Evolutionary conservation across 768 basidiomycete genomes (phyloP).

Genomic region (Boletus rubroflammeus): DNA sequence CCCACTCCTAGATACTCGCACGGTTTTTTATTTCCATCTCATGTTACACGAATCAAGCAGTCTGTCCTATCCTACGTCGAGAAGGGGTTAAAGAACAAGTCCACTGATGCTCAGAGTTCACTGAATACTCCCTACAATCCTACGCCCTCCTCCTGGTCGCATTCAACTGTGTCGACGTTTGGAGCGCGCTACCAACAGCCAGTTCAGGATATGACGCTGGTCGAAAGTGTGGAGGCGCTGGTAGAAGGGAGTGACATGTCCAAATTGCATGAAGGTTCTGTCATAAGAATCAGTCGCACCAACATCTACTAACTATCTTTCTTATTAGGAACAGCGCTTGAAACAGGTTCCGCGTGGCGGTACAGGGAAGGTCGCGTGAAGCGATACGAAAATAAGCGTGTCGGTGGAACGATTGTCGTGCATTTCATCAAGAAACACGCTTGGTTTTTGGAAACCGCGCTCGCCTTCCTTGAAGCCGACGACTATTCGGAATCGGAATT

Average conservation of each 20-base stretch:
- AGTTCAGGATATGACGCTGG: conserved; percentile 55
- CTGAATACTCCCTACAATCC: conserved; percentile 27
- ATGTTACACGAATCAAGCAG: conserved; percentile 65
- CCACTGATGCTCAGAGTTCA: conserved; percentile 26
- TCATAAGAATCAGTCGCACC: neutral
- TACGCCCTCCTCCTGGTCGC: conserved; percentile 62
- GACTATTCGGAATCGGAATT: conserved; percentile 53
- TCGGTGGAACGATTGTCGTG: conserved; percentile 92
- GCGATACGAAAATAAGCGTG: conserved; percentile 62
- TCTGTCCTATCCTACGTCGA: conserved; percentile 53
- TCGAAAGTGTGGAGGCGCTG: conserved; percentile 83
- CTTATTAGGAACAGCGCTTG: conserved; percentile 51
- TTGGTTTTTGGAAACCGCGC: conserved; percentile 93
- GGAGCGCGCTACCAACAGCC: conserved; percentile 73
- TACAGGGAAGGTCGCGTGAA: conserved; percentile 66
- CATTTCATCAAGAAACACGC: conserved; percentile 97
- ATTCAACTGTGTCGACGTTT: conserved; percentile 86
- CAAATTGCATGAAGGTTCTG: conserved; percentile 56
- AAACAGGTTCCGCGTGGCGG: conserved; percentile 64
- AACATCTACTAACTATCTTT: neutral
- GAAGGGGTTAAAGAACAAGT: conserved; percentile 36
- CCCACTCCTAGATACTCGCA: conserved; percentile 74
- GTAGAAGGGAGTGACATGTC: conserved; percentile 92
- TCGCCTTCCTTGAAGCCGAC: conserved; percentile 80
- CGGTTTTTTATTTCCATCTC: conserved; percentile 92